Conservation (phyloP, 1,139 yeast genomes). For the Yamadazyma diddensiae region DNA sequence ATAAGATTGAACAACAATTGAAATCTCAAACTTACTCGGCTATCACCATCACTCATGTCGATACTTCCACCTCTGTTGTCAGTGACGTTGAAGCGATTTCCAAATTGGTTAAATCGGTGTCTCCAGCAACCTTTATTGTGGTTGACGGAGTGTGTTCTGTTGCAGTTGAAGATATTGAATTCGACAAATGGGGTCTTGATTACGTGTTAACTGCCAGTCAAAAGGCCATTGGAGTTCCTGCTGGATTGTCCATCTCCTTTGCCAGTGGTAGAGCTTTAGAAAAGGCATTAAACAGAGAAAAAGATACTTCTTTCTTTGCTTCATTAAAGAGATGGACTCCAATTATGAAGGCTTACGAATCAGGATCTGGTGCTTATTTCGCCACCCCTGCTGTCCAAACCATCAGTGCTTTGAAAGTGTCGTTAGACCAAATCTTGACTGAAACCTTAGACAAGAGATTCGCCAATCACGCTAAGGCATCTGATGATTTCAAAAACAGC, state of each 20-base stretch:
- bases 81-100: conserved; percentile 68
- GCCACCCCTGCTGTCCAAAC: conserved; percentile 94
- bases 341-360: conserved; percentile 82
- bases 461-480: conserved; percentile 58
- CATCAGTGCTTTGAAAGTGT: conserved; percentile 74
- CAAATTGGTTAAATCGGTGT: conserved; percentile 52
- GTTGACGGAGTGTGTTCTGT: conserved; percentile 96
- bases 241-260: conserved; percentile 80
- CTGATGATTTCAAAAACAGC: conserved; percentile 62
- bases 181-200: conserved; percentile 90
- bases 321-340: conserved; percentile 87
- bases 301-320: conserved; percentile 66
- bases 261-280: conserved; percentile 74
- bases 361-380: conserved; percentile 79
- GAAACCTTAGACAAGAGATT: conserved; percentile 61
- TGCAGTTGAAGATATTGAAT: conserved; percentile 82
- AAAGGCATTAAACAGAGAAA: conserved; percentile 54
- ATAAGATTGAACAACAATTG: conserved; percentile 54
- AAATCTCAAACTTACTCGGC: conserved; percentile 53
- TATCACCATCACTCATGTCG: conserved; percentile 90
- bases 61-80: conserved; percentile 91
- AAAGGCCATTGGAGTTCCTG: conserved; percentile 93
- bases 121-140: conserved; percentile 78
- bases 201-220: conserved; percentile 89
- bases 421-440: conserved; percentile 69